Conservation (phyloP, 2,329 filamentous ascomycete genomes). For the Fusarium neocosmosporiellum region DNA sequence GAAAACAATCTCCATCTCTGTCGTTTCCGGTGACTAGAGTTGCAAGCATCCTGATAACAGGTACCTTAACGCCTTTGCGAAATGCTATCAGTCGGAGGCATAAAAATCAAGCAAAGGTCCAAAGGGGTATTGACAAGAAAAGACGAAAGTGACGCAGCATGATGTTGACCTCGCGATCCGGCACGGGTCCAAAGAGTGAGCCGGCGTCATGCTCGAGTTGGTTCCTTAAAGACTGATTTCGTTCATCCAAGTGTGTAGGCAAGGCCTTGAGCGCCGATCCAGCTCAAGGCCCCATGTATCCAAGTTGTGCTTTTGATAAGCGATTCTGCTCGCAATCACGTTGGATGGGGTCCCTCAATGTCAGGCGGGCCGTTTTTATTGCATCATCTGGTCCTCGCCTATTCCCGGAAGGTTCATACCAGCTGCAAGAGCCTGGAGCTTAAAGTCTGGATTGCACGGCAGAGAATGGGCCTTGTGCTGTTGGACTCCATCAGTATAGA, state of each 20-base stretch:
- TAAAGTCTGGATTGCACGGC: slow-evolving; percentile 86
- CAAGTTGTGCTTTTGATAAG: background rate
- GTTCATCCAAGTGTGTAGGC: background rate
- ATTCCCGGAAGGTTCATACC: slow-evolving; percentile 57
- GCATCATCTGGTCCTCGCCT: slow-evolving; percentile 57
- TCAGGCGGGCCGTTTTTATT: slow-evolving; percentile 36
- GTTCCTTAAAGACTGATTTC: background rate
- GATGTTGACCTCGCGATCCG: slow-evolving; percentile 25
- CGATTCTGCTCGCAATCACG: background rate
- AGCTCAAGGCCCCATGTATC: background rate
- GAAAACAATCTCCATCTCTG: slow-evolving; percentile 27
- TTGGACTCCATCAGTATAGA: slow-evolving; percentile 46
- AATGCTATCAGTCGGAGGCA: slow-evolving; percentile 29
- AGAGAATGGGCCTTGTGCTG: slow-evolving; percentile 85
- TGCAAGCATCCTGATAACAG: slow-evolving; percentile 10
- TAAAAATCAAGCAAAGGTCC: slow-evolving; percentile 8
- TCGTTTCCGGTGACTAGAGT: slow-evolving; percentile 19
- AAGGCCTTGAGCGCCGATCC: background rate
- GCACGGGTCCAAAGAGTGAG: slow-evolving; percentile 24
- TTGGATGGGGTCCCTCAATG: background rate
- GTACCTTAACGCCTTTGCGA: slow-evolving; percentile 32
- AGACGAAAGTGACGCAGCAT: slow-evolving; percentile 20
- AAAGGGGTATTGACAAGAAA: slow-evolving; percentile 35
- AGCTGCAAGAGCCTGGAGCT: slow-evolving; percentile 58
- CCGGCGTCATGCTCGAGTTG: slow-evolving; percentile 3